Evolutionary conservation across 371 early-diverging fungal genomes (phyloP).

Genomic region (Saksenaea oblongispora): DNA sequence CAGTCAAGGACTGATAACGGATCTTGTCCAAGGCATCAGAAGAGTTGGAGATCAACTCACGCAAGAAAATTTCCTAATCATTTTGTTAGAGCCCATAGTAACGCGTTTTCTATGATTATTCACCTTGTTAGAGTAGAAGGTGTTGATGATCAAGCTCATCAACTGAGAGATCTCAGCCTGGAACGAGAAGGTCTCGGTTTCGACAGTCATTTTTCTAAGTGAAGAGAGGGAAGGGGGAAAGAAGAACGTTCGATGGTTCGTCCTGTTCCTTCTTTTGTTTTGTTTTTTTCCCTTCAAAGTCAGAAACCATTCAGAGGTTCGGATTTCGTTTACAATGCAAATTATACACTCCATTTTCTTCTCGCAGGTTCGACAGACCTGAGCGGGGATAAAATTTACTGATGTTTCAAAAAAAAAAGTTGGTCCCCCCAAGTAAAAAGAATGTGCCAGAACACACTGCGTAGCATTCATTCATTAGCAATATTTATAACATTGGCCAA

Average conservation of each 20-base stretch:
- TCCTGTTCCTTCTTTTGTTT: slow-evolving; percentile 1
- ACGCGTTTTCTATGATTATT: no score
- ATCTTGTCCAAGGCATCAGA: slow-evolving; percentile 92
- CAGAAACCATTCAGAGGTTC: not conserved
- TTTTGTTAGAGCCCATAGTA: slow-evolving; percentile 93
- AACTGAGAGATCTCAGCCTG: slow-evolving; percentile 95
- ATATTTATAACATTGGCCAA: not conserved
- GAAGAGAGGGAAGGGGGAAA: slow-evolving; percentile 22
- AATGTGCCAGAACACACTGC: no score
- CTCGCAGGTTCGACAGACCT: slow-evolving; percentile 5
- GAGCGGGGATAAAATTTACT: not conserved
- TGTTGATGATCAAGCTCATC: slow-evolving; percentile 87
- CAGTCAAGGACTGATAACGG: slow-evolving; percentile 62
- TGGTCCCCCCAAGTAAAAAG: no score
- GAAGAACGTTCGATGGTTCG: not conserved
- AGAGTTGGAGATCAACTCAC: slow-evolving; percentile 88
- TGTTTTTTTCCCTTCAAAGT: not conserved
- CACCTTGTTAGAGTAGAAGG: slow-evolving; percentile 58
- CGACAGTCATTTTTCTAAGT: slow-evolving; percentile 30
- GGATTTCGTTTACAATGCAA: not conserved
- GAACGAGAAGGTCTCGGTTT: slow-evolving; percentile 80
- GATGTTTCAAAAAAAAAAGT: no score
- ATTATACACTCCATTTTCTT: not conserved
- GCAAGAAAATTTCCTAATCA: slow-evolving; percentile 74
- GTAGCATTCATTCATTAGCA: no score